phyloP scores from a whole-genome alignment of 1,284 basidiomycete species.

The Agaricales sp. region DNA sequence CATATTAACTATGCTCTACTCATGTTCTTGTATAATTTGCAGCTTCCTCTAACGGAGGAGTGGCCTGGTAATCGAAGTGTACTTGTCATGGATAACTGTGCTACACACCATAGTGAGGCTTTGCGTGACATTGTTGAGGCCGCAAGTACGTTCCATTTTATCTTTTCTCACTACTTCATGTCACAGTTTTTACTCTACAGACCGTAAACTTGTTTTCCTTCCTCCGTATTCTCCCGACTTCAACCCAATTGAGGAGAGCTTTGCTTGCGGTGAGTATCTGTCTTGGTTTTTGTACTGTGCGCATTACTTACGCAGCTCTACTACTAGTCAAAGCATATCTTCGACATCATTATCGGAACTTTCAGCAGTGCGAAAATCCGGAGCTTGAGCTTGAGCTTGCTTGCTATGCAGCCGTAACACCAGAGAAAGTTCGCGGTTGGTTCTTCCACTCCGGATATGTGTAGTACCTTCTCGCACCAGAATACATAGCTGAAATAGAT shows the following conservation, averaged over 20 bases:
- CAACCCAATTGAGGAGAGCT: conserved; percentile 23
- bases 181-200: conserved; percentile 7
- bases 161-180: conserved; percentile 1
- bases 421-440: conserved; percentile 17
- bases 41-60: conserved; percentile 18
- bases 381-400: conserved; percentile 13
- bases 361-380: conserved; percentile 10
- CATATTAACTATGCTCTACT: conserved; percentile 1
- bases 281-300: conserved; percentile 2
- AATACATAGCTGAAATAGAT: conserved; percentile 1
- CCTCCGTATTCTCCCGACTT: conserved; percentile 23
- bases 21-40: conserved; percentile 6
- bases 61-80: conserved; percentile 19
- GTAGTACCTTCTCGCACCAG: not conserved
- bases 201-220: conserved; percentile 15
- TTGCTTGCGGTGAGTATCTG: conserved; percentile 11
- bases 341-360: conserved; percentile 8
- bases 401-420: conserved; percentile 12
- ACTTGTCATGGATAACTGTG: conserved; percentile 20
- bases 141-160: not conserved
- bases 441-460: conserved; percentile 16
- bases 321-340: conserved; percentile 16
- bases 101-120: conserved; percentile 17
- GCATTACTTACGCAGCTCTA: conserved; percentile 1
- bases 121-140: conserved; percentile 14